Conservation (phyloP, 169 alveolate species). For the Plasmodium gaboni region DNA sequence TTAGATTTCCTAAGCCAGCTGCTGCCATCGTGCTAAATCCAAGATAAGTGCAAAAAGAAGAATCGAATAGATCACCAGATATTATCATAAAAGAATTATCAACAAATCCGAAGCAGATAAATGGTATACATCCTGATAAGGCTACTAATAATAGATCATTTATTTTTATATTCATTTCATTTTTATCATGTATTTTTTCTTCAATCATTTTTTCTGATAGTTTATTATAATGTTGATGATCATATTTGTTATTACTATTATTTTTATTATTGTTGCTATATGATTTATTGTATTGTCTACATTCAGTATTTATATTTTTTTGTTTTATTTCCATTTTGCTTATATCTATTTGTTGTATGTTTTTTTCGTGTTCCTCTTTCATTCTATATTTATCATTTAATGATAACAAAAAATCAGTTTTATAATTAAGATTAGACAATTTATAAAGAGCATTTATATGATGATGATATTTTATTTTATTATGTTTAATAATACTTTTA, state of each 20-base stretch:
- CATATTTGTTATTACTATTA: neutral
- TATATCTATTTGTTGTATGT: too few relatives aligned
- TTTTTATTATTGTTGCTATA: neutral
- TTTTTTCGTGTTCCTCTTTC: too few relatives aligned
- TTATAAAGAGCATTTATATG: neutral
- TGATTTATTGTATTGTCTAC: too few relatives aligned
- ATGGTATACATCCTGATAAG: conserved; percentile 77
- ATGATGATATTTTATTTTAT: too few relatives aligned
- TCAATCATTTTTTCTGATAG: conserved; percentile 16
- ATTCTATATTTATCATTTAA: too few relatives aligned
- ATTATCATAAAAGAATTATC: conserved; percentile 84
- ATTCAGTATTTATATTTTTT: too few relatives aligned
- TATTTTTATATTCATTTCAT: conserved; percentile 67
- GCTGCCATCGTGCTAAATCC: conserved; percentile 85
- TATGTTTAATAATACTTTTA: too few relatives aligned
- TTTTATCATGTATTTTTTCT: conserved; percentile 63
- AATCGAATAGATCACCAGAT: conserved; percentile 80
- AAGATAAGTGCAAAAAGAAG: conserved; percentile 77
- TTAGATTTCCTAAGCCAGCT: conserved; percentile 81
- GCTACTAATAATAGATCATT: conserved; percentile 65
- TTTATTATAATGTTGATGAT: neutral
- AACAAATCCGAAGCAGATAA: conserved; percentile 80
- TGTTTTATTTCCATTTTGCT: too few relatives aligned
- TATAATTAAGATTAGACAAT: too few relatives aligned
- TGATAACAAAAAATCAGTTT: too few relatives aligned